Evolutionary conservation across 106 monocot genomes (phyloP), one percentile per base, ranked within the genome.

Genomic region (Allium sativum): DNA sequence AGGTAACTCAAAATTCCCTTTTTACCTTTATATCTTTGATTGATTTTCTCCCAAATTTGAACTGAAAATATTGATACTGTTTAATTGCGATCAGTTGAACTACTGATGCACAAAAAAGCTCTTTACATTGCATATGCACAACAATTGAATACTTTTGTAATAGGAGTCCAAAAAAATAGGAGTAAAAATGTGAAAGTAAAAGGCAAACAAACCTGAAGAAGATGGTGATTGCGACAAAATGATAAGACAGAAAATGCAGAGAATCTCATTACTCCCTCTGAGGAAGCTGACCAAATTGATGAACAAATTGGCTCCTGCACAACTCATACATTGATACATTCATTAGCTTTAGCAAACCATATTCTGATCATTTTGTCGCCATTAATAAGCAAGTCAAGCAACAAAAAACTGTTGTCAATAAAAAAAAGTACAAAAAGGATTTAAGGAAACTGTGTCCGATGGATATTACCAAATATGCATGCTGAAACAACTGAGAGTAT

Each of bases 241-340:
- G 95, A 87, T 52, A 96, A 84, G 11, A 96, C 79, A 42, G 79
- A 87, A 72, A 79, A 96, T 17, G 95, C 90, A 16, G 95, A 96
- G 65, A 96, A 96, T 20, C 56, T 76, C 77, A 87, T 69, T 8
- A 87, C 95, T 77, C 78, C 75, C 62, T 90, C 67, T 15, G 76
- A 87, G 73, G 95, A 73, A 42, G 87, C 84, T 19, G 95, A 90
- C 95, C 95, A 96, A 52, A 96, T 82, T 1, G 77, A 87, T 54
- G 81, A 79, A 74, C 95, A 96, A 12, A 90, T 80, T 20, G 95
- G 95, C 65, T 84, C 52, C 95, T 96, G 57, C 66, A 47, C 4
- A 18, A 68, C 31, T 31, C 5, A 5, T 31, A 31, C 7, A 63
- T 10, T 47, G 2, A 61, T 9, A 55, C 10, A 70, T 51, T 45